Base-by-base conservation (phyloP, 1,284 basidiomycete genomes). In the Irpex sp. region DNA sequence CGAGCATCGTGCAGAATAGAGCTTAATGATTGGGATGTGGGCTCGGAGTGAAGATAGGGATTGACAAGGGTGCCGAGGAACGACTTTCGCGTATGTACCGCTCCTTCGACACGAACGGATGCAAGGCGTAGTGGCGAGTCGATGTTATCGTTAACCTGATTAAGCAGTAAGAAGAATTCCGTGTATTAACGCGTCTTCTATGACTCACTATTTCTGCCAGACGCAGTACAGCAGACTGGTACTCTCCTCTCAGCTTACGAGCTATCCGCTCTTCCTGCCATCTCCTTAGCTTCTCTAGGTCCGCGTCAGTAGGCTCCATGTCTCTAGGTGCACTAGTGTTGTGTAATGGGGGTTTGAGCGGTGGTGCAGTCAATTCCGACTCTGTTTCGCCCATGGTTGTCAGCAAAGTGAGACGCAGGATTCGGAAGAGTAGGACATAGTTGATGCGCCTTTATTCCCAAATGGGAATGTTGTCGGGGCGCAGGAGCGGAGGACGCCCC, bases 31-130 rank as follows among this genome's bases (percentile, higher is more conserved):
- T 73, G 57, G 37, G 71, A 67, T 53, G 74, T 69, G 19, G 74
- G 70, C 26, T 74, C 69, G 63, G 57, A 65, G 61, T 55, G 50
- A 33, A 89, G 75, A 71, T 86, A 83, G 0, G 95, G 95, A 33
- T 85, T 78, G 61, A 97, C 83, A 64, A 98, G 79, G 58, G 84
- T 88, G 17, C 80, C 81, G 17, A 98, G 85, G 79, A 98, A 98
- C 0, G 89, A 85, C 33, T 85, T 77, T 6, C 95, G 86, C 0
- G 95, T 95, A 43, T 83, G 77, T 1, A 78, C 76, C 0, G 93
- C 87, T 59, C 95, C 95, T 62, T 90, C 83, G 19, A 98, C 84
- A 63, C 90, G 90, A 49, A 98, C 89, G 0, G 89, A 82, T 4
- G 88, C 84, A 47, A 96, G 82, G 46, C 83, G 82, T 60, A 91